These are phyloP conservation scores for Phytophthora foliorum DNA, from an alignment of 352 stramenopile species.

Conservation along the genomic window DNA sequence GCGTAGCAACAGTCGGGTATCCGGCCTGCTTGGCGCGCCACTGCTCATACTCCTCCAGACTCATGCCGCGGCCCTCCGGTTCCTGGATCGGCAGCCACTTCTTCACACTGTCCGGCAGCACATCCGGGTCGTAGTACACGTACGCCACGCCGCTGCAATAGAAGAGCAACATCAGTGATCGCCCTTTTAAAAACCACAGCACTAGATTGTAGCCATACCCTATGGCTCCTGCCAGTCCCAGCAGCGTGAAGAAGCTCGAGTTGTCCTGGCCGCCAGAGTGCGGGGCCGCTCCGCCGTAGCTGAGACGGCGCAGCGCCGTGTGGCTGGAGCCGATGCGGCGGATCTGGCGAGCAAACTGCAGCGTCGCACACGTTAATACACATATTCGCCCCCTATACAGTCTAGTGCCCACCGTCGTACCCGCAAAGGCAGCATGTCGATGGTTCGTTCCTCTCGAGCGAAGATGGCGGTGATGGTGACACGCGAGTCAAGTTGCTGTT, in stretches of 20 bases:
- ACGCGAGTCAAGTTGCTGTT: conserved; percentile 16
- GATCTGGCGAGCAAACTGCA: conserved; percentile 42
- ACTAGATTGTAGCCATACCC: conserved; percentile 43
- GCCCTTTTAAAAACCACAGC: background rate
- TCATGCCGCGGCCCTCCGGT: conserved; percentile 85
- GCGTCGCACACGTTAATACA: background rate
- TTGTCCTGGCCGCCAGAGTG: conserved; percentile 76
- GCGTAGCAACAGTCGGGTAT: conserved; percentile 39
- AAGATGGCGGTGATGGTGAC: conserved; percentile 6
- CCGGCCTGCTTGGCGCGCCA: conserved; percentile 82
- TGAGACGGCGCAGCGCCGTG: conserved; percentile 59
- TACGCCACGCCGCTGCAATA: conserved; percentile 74
- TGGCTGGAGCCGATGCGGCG: conserved; percentile 48
- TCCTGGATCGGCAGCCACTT: conserved; percentile 87
- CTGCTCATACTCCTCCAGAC: conserved; percentile 87
- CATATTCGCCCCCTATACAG: background rate
- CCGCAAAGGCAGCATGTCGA: conserved; percentile 33
- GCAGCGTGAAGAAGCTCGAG: conserved; percentile 84
- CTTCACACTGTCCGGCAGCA: conserved; percentile 78
- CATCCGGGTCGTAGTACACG: conserved; percentile 89
- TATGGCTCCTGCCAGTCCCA: conserved; percentile 68
- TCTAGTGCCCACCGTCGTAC: background rate
- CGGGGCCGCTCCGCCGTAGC: conserved; percentile 67
- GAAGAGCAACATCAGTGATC: conserved; percentile 3
- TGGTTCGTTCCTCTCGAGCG: conserved; percentile 3